Evolutionary conservation across 2,329 filamentous ascomycete genomes (phyloP).

Genomic region (Alternaria metachromatica): DNA sequence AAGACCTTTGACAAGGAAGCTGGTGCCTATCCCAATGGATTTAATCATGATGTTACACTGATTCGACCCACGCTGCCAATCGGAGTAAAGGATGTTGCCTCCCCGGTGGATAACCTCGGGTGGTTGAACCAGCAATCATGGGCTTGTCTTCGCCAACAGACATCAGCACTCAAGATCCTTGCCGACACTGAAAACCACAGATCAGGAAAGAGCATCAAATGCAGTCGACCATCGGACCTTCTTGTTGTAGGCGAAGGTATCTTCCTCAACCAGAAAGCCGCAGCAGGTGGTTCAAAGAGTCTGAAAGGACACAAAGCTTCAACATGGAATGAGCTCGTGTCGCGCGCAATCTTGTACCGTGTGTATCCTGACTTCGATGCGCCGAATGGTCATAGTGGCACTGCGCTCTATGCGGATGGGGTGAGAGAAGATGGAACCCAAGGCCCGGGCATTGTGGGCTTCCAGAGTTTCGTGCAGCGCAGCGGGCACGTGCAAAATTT

Average conservation of each 20-base stretch:
- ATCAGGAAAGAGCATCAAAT: neutral
- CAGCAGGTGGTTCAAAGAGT: neutral
- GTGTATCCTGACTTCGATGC: neutral
- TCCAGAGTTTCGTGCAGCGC: neutral
- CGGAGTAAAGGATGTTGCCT: no score
- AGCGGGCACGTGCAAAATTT: neutral
- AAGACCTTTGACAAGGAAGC: no score
- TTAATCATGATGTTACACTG: no score
- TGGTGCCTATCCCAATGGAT: no score
- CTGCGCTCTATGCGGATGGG: rapidly evolving
- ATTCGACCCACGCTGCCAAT: no score
- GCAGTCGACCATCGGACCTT: neutral
- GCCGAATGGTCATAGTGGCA: rapidly evolving
- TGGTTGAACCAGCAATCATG: no score
- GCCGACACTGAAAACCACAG: no score
- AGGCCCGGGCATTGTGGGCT: neutral
- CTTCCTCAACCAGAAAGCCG: neutral
- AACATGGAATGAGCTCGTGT: neutral
- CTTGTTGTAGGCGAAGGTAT: neutral
- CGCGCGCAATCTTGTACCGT: neutral
- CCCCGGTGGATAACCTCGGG: no score
- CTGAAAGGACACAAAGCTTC: rapidly evolving
- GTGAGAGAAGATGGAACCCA: no score
- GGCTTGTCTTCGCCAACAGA: no score
- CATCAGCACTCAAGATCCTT: no score